phyloP scores from a whole-genome alignment of 495 filamentous ascomycete species.

The Melanomma pulvis-pyrius region DNA sequence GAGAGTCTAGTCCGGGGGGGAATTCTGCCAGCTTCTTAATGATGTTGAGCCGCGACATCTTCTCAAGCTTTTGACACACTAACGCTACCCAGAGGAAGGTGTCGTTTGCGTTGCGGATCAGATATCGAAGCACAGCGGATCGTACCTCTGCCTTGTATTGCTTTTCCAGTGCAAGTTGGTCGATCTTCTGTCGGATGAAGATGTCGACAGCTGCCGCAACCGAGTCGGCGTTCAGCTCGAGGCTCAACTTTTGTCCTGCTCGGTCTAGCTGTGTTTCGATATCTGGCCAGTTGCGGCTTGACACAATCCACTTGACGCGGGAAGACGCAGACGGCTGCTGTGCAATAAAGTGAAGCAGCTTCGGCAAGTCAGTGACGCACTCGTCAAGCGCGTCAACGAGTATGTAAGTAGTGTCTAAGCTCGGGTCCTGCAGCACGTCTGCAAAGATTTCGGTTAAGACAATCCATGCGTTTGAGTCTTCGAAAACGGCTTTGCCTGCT shows the following conservation, averaged over 20 bases:
- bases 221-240: conserved; percentile 44
- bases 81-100: too few relatives aligned
- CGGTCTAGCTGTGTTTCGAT: conserved; percentile 42
- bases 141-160: background rate
- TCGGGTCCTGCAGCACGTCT: conserved; percentile 43
- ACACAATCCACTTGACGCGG: conserved; percentile 47
- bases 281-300: conserved; percentile 43
- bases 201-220: conserved; percentile 1
- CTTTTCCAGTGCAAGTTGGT: background rate
- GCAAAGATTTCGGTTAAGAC: conserved; percentile 40
- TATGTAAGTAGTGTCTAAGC: background rate
- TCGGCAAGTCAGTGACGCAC: conserved; percentile 8
- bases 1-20: conserved; percentile 15
- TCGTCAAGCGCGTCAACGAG: too few relatives aligned
- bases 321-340: conserved; percentile 18
- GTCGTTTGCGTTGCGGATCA: conserved; percentile 30
- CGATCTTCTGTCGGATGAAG: conserved; percentile 46
- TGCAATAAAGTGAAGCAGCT: conserved; percentile 44
- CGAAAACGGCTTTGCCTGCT: conserved; percentile 34
- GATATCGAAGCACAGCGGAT: conserved; percentile 7
- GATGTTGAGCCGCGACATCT: too few relatives aligned
- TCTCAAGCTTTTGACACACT: too few relatives aligned
- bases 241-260: conserved; percentile 31
- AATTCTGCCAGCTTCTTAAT: too few relatives aligned
- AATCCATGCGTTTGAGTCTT: conserved; percentile 40